Percentiles rank a stretch among this genome's conserved stretches.
These are phyloP conservation scores for Mortierella sp. DNA, from an alignment of 371 early-diverging fungal species.

Conservation along the genomic window DNA sequence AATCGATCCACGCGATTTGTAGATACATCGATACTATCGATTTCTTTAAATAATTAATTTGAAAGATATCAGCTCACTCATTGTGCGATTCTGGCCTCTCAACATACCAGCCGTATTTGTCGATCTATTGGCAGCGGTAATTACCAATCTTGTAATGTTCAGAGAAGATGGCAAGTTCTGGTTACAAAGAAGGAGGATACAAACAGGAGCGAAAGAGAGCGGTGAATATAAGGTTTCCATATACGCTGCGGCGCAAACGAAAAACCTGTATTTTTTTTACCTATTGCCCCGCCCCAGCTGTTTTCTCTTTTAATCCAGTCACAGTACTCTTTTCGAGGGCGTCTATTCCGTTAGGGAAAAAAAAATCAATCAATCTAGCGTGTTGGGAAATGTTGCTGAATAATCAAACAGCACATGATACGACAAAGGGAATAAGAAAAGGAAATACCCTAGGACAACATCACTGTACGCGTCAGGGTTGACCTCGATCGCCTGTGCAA, in stretches of 20 bases:
- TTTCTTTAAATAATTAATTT: conserved; percentile 2
- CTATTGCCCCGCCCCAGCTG: conserved; percentile 76
- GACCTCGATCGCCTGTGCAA: conserved; percentile 39
- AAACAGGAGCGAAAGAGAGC: neutral
- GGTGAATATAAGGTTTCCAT: neutral
- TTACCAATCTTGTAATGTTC: conserved; percentile 66
- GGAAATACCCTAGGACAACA: conserved; percentile 36
- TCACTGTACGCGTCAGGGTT: conserved; percentile 48
- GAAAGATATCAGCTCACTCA: neutral
- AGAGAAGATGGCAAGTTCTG: conserved; percentile 70
- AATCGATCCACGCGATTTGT: conserved; percentile 70
- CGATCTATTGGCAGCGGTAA: neutral
- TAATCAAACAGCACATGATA: neutral
- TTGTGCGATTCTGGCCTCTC: neutral
- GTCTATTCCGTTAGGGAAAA: conserved; percentile 16
- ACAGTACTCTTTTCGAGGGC: conserved; percentile 51
- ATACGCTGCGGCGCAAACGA: conserved; percentile 3
- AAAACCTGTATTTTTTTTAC: conserved; percentile 40
- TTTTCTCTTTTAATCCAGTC: conserved; percentile 66
- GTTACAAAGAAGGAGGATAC: neutral
- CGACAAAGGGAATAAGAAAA: neutral
- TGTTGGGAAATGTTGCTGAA: neutral
- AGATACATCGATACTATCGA: conserved; percentile 73
- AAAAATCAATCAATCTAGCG: neutral
- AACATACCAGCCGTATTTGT: neutral